Evolutionary conservation across 345 rosid species (phyloP).

Genomic region (Eucalyptus cloeziana): DNA sequence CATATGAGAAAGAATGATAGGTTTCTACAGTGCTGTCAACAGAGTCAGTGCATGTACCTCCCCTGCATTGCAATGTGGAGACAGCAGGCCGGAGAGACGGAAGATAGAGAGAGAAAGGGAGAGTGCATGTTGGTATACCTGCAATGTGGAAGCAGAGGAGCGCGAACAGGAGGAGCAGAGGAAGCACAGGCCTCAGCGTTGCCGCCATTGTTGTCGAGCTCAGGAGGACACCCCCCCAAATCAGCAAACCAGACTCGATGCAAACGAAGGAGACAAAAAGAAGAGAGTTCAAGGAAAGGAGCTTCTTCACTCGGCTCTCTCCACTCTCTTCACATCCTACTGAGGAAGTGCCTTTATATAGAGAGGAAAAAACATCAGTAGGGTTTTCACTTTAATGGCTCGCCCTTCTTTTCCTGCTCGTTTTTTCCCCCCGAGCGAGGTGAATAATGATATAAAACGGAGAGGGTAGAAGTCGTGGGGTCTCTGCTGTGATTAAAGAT

Average conservation of each 20-base stretch:
- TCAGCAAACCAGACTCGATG: neutral
- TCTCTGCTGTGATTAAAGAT: neutral
- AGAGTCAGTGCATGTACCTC: neutral
- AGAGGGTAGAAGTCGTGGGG: neutral
- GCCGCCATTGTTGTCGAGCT: conserved; percentile 1
- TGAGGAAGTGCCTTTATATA: neutral
- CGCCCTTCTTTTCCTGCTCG: neutral
- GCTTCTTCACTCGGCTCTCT: neutral
- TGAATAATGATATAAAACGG: neutral
- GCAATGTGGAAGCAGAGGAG: conserved; percentile 22
- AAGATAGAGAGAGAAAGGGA: neutral
- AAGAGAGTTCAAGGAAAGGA: neutral
- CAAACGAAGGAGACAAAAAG: neutral
- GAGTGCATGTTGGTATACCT: neutral
- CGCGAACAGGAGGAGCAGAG: neutral
- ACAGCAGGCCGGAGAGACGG: neutral
- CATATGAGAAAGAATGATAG: neutral
- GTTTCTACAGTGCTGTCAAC: neutral
- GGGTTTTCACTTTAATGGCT: neutral
- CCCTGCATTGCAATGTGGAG: neutral
- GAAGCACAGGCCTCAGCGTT: neutral
- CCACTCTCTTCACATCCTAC: neutral
- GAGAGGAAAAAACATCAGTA: neutral
- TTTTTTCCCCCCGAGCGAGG: neutral
- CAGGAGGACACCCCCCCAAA: neutral